phyloP scores from a whole-genome alignment of 108 stramenopile genomes.

The Fragilaria crotonensis region DNA sequence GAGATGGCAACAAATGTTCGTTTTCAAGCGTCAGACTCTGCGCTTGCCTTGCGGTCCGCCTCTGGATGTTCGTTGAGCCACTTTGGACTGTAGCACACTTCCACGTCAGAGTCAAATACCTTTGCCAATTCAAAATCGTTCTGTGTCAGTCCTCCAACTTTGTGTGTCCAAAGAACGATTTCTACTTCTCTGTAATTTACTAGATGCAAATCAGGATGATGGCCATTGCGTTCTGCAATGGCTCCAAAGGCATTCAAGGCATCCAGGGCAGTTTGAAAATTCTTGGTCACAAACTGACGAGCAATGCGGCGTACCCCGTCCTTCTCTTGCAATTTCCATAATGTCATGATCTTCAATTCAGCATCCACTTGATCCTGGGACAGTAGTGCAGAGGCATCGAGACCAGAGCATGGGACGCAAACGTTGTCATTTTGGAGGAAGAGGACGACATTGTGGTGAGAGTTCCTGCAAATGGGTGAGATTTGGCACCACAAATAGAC shows the following conservation, averaged over 20 bases:
- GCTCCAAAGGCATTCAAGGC: slow-evolving; percentile 68
- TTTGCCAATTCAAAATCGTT: slow-evolving; percentile 80
- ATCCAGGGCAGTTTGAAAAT: slow-evolving; percentile 71
- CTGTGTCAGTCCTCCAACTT: slow-evolving; percentile 63
- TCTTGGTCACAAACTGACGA: slow-evolving; percentile 39
- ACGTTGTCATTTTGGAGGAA: no score
- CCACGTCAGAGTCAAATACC: slow-evolving; percentile 49
- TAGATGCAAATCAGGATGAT: slow-evolving; percentile 93
- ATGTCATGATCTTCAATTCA: slow-evolving; percentile 17
- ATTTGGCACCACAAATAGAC: no score
- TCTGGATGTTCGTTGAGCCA: slow-evolving; percentile 72
- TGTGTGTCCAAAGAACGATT: slow-evolving; percentile 79
- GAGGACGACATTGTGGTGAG: no score
- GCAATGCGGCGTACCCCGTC: slow-evolving; percentile 19
- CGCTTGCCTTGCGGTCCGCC: no score
- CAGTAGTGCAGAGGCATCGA: slow-evolving; percentile 48
- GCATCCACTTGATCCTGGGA: slow-evolving; percentile 22
- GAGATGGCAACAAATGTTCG: no score
- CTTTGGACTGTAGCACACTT: slow-evolving; percentile 75
- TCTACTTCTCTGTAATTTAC: slow-evolving; percentile 82
- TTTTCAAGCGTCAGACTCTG: no score
- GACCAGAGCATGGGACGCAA: slow-evolving; percentile 57
- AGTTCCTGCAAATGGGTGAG: no score
- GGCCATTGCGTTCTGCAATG: slow-evolving; percentile 69
- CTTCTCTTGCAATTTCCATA: slow-evolving; percentile 20